Base-by-base conservation (phyloP, 2,329 filamentous ascomycete genomes). In the Capronia americana region DNA sequence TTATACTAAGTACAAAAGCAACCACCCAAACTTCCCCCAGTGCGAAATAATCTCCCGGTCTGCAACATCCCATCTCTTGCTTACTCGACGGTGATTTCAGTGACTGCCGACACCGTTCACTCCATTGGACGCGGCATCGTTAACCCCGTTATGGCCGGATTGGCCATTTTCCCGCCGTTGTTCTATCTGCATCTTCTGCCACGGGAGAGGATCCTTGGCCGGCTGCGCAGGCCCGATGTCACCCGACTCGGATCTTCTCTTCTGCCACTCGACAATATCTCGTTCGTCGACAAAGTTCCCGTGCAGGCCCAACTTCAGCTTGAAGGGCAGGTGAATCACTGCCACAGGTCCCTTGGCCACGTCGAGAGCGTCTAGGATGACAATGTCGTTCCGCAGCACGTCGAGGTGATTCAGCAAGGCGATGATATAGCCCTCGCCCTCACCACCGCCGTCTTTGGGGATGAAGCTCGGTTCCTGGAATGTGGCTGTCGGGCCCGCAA, bases 381-480 rank as follows among this genome's bases (percentile, higher is more conserved):
- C 69, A n/a, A 78, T 70, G 65, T 79, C 77, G 62, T 77, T 77
- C 6, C 74, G 64, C 44, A 75, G 61, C 28, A 74, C 70, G 68
- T 84, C 83, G 3, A 84, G 77, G 61, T 76, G 75, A 55, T 77
- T 77, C 24, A 76, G 51, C 3, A 77, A 59, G 1, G 69, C 72
- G 20, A 77, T 71, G 4, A 78, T 66, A 50, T 75, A 78, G 0
- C 76, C 76, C 8, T 76, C 76, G 2, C 75, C 76, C 66, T 77
- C 76, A 3, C 69, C 69, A 0, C 69, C 73, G 3, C 69, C 63
- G 23, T 72, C 53, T 41, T 71, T 71, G 0, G 74, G 75, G 12
- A 76, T 72, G 53, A 76, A 77, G 4, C 73, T 67, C 6, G 75
- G 74, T 44, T 76, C 75, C 51, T 76, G 74, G 58, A 76, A 73